Evolutionary conservation across 163 green algal species (phyloP), one percentile per base, ranked within the genome.

Genomic region (Scenedesmus sp.): DNA sequence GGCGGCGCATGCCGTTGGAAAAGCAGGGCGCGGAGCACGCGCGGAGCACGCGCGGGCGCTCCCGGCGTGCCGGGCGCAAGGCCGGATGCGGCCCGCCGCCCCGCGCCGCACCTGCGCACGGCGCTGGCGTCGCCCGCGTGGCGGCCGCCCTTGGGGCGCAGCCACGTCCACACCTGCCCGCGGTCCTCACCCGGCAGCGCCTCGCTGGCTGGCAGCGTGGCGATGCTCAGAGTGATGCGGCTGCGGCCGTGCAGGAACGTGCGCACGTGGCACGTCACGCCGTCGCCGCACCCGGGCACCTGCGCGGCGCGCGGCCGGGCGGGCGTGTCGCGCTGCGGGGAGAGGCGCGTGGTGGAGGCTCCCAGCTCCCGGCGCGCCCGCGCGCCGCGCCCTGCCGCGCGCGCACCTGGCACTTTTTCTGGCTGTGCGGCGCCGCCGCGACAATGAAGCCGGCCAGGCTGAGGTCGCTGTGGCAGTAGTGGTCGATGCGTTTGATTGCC

Each of bases 111-210:
- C 74, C 75, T 47, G n/a, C 75, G 53, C 75, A 82, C 71, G 51
- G 65, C 29, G 54, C 31, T 51, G 74, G 14, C 53, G 42, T n/a
- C 39, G 29, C 18, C 0, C 13, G 70, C 67, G 42, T 78, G 60
- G 0, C 66, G 63, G 26, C 60, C 26, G 29, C 39, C 87, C 64
- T 91, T 91, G 50, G 87, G 87, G 26, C 86, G 87, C 48, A 86
- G 60, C 92, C 92, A 97, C 60, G 93, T 77, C 92, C 92, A 96
- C 24, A 95, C 62, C 57, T 87, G 78, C 29, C 87, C 80, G 31
- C 83, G 80, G 57, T 91, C 87, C 60, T 85, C 79, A 15, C 87
- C 92, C 4, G 91, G 88, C 39, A 97, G 84, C 56, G 87, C 84
- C 48, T 89, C 76, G 26, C 73, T 75, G 2, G 73, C 58, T 4